phyloP scores from a whole-genome alignment of 2,329 filamentous ascomycete genomes.

The Nemania sp. region DNA sequence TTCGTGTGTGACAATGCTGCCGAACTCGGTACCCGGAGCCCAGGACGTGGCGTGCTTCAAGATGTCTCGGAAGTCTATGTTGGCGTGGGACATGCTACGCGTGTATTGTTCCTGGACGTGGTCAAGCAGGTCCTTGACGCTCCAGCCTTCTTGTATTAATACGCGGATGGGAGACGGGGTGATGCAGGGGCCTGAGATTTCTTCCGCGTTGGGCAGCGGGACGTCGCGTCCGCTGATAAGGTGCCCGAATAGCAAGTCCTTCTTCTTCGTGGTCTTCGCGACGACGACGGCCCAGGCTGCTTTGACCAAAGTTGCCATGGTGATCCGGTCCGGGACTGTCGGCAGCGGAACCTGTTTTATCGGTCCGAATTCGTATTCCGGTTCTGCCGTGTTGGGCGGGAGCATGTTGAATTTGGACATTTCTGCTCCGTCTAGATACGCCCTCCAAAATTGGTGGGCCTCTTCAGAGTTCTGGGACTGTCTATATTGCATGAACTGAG shows the following conservation, averaged over 20 bases:
- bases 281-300: constrained; percentile 17
- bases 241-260: constrained; percentile 19
- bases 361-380: neutral
- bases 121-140: constrained; percentile 4
- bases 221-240: constrained; percentile 12
- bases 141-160: neutral
- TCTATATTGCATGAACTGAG: constrained; percentile 6
- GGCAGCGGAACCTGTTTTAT: neutral
- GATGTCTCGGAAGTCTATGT: constrained; percentile 13
- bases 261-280: neutral
- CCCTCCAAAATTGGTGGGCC: constrained; percentile 13
- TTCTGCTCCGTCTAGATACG: constrained; percentile 5
- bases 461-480: neutral
- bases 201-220: neutral
- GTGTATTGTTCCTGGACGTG: constrained; percentile 17
- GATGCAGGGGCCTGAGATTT: constrained; percentile 16
- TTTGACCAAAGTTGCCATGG: constrained; percentile 8
- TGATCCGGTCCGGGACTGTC: neutral
- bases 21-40: constrained; percentile 6
- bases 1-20: constrained; percentile 15
- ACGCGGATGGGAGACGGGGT: constrained; percentile 19
- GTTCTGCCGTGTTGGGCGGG: neutral
- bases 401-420: constrained; percentile 1
- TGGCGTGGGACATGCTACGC: constrained; percentile 2
- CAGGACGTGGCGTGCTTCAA: neutral